Evolutionary conservation across 1,284 basidiomycete species (phyloP).

Genomic region (Ceratobasidium sp.): DNA sequence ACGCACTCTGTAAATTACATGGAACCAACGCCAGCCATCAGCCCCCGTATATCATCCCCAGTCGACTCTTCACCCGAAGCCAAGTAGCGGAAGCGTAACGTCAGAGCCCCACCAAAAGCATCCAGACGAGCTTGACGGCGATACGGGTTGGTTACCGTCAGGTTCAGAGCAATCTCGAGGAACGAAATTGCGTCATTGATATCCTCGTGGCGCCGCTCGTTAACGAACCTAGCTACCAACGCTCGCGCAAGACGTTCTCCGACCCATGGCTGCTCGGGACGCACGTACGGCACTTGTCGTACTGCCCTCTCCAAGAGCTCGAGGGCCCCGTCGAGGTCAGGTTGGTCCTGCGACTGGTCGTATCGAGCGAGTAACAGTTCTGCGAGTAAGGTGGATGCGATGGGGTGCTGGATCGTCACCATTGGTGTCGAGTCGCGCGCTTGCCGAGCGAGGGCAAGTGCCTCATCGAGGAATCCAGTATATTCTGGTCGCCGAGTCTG

Average conservation of each 20-base stretch:
- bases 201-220: constrained; percentile 1
- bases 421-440: not conserved
- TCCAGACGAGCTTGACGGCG: constrained; percentile 15
- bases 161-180: constrained; percentile 20
- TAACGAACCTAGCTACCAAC: constrained; percentile 12
- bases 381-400: constrained; percentile 20
- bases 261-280: constrained; percentile 30
- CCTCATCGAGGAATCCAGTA: not conserved
- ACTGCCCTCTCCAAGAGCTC: constrained; percentile 16
- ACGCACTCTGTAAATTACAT: constrained; percentile 1
- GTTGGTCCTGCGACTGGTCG: constrained; percentile 2
- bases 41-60: not conserved
- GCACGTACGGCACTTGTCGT: constrained; percentile 12
- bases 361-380: constrained; percentile 29
- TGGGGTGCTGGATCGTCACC: constrained; percentile 11
- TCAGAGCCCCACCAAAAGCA: constrained; percentile 11
- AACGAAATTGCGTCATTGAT: constrained; percentile 25
- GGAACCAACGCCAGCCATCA: not conserved
- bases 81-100: constrained; percentile 85
- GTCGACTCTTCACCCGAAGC: constrained; percentile 61
- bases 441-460: not conserved
- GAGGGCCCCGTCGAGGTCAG: constrained; percentile 11
- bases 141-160: constrained; percentile 18
- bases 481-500: constrained; percentile 12
- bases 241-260: constrained; percentile 19